These are phyloP conservation scores for Licmophora abbreviata DNA, from an alignment of 108 stramenopile species.

Conservation along the genomic window DNA sequence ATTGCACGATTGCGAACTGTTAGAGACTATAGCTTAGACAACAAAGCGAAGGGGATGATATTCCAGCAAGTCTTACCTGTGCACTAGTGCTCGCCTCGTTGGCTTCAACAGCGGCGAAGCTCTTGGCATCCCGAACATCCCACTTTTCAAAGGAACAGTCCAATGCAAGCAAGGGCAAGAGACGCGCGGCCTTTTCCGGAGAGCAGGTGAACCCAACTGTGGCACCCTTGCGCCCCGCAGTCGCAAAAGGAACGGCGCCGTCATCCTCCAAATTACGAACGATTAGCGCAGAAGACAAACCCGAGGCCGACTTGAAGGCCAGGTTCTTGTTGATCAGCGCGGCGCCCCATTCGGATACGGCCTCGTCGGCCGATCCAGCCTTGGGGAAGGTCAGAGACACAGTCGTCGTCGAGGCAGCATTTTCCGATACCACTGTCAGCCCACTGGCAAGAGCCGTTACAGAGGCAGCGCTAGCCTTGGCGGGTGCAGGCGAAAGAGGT, in stretches of 20 bases:
- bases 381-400: conserved; percentile 79
- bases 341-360: conserved; percentile 56
- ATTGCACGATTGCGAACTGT: not conserved
- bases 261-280: conserved; percentile 67
- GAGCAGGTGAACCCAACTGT: conserved; percentile 76
- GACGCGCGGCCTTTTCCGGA: conserved; percentile 52
- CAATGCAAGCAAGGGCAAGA: conserved; percentile 56
- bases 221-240: conserved; percentile 53
- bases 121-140: conserved; percentile 79
- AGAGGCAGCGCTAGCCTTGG: conserved; percentile 51
- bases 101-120: conserved; percentile 43
- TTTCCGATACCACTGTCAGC: conserved; percentile 69
- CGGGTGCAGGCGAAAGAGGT: conserved; percentile 35
- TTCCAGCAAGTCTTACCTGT: conserved; percentile 27
- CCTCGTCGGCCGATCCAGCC: conserved; percentile 71
- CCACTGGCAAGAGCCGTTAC: conserved; percentile 71
- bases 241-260: conserved; percentile 62
- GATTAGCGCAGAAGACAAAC: conserved; percentile 57
- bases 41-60: no score
- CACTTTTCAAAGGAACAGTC: conserved; percentile 78
- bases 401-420: conserved; percentile 64
- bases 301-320: conserved; percentile 75
- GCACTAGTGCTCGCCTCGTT: conserved; percentile 59
- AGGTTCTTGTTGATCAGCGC: conserved; percentile 78
- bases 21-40: not conserved